phyloP scores from a whole-genome alignment of 1,284 basidiomycete genomes.

The Neonothopanus nambi region DNA sequence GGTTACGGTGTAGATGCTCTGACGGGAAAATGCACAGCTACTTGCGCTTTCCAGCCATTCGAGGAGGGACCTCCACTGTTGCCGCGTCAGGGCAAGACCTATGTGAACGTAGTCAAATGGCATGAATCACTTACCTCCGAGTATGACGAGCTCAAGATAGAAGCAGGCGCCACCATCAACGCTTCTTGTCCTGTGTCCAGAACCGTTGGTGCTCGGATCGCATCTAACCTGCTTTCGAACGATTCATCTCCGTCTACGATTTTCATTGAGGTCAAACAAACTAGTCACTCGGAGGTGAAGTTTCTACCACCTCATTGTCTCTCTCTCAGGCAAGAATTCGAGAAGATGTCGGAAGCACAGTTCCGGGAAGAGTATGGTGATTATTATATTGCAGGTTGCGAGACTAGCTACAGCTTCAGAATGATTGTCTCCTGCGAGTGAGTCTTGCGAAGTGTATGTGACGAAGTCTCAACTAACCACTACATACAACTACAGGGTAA shows the following conservation, averaged over 20 bases:
- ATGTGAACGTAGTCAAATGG: conserved; percentile 18
- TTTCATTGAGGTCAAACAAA: conserved; percentile 19
- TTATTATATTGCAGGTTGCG: conserved; percentile 22
- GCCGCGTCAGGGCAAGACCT: conserved; percentile 10
- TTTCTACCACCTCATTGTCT: conserved; percentile 15
- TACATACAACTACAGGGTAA: conserved; percentile 13
- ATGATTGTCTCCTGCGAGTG: conserved; percentile 23
- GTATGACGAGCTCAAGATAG: conserved; percentile 18
- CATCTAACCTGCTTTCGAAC: conserved; percentile 16
- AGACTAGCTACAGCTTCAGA: conserved; percentile 19
- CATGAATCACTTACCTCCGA: conserved; percentile 12
- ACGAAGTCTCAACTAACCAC: background rate
- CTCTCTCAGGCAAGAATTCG: conserved; percentile 14
- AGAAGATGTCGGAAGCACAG: conserved; percentile 14
- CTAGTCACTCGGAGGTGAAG: conserved; percentile 15
- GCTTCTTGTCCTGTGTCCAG: conserved; percentile 10
- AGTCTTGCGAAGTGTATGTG: conserved; percentile 1
- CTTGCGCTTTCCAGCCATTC: conserved; percentile 16
- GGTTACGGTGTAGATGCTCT: conserved; percentile 22
- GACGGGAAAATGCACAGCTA: conserved; percentile 20
- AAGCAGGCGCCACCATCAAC: conserved; percentile 20
- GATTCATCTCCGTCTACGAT: conserved; percentile 17
- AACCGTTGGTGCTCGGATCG: conserved; percentile 17
- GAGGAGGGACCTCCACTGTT: conserved; percentile 1
- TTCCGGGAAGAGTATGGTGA: conserved; percentile 22